Evolutionary conservation across 1,284 basidiomycete species (phyloP).

Genomic region (Lentinus polychrous): DNA sequence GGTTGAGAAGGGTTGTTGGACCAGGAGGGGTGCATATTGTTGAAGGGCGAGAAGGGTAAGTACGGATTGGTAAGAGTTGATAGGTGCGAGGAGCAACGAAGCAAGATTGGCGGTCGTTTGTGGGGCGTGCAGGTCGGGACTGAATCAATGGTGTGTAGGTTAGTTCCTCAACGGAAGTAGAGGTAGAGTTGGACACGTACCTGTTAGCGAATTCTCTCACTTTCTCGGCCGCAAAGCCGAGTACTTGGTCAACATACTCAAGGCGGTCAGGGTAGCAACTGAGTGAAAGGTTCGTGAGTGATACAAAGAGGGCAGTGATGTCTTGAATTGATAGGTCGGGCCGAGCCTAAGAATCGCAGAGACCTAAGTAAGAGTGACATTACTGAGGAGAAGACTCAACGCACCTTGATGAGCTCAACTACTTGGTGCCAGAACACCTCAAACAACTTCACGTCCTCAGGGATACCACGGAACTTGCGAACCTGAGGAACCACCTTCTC

Average conservation of each 20-base stretch:
- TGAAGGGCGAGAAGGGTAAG: constrained; percentile 91
- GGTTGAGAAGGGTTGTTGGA: constrained; percentile 81
- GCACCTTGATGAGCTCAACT: constrained; percentile 91
- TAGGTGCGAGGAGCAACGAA: constrained; percentile 83
- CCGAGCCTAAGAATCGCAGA: constrained; percentile 59
- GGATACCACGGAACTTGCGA: constrained; percentile 86
- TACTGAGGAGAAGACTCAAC: constrained; percentile 9
- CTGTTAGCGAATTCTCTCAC: constrained; percentile 78
- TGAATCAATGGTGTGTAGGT: constrained; percentile 24
- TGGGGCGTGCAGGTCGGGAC: constrained; percentile 81
- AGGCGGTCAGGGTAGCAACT: constrained; percentile 93
- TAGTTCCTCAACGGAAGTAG: neutral
- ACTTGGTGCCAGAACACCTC: constrained; percentile 98
- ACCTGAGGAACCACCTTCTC: constrained; percentile 30
- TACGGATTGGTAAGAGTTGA: constrained; percentile 90
- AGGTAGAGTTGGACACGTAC: constrained; percentile 36
- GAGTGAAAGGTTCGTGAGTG: constrained; percentile 85
- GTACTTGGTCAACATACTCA: constrained; percentile 92
- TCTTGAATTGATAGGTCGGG: constrained; percentile 95
- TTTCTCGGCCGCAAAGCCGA: constrained; percentile 82
- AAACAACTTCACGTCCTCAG: constrained; percentile 87
- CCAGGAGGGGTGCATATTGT: constrained; percentile 76
- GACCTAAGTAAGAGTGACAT: constrained; percentile 2
- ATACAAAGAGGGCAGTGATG: constrained; percentile 89
- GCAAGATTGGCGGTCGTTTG: constrained; percentile 87